Base-by-base conservation (phyloP, 2,329 filamentous ascomycete genomes). In the Ploettnerulaceae sp. region DNA sequence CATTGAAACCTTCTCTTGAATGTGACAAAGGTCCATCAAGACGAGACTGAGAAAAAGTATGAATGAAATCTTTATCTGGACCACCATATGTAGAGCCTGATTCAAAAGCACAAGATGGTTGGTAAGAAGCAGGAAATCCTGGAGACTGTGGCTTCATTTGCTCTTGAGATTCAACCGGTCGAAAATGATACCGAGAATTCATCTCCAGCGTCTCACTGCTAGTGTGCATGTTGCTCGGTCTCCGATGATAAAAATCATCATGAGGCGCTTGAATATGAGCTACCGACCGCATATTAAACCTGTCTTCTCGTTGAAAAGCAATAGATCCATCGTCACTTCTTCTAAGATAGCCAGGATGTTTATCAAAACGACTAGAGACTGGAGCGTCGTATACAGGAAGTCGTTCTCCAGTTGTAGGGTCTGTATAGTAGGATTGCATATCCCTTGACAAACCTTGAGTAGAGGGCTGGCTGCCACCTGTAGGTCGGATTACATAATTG, bases 31-130 rank as follows among this genome's bases (percentile, higher is more conserved):
- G 41, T 17, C 48, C 40, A 45, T 58, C 55, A 57, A 58, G 48
- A 33, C 52, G 52, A 58, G 58, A 59, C 45, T 63, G 57, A 57
- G 59, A 61, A 49, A 59, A 58, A 53, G 47, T 53, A 46, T 61
- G 51, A 57, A 58, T 49, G 40, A 60, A 52, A 52, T 46, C 47
- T 45, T 55, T 53, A 49, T 62, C 57, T 49, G 47, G 36, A 40
- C 49, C 47, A 44, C 18, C 42, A 47, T 49, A 46, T 50, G 39
- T 31, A 53, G 44, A 45, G 48, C 38, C 48, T 40, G 45, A 44
- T 47, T 54, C 49, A 56, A 53, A 47, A 31, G 57, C 48, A 57
- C 52, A 54, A 55, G 55, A 55, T 48, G 48, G 18, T 47, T 52
- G 52, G 43, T 36, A 42, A 31, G 54, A 47, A 35, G 47, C 43